phyloP scores from a whole-genome alignment of 1,284 basidiomycete genomes.

The Farysia itapuensis region DNA sequence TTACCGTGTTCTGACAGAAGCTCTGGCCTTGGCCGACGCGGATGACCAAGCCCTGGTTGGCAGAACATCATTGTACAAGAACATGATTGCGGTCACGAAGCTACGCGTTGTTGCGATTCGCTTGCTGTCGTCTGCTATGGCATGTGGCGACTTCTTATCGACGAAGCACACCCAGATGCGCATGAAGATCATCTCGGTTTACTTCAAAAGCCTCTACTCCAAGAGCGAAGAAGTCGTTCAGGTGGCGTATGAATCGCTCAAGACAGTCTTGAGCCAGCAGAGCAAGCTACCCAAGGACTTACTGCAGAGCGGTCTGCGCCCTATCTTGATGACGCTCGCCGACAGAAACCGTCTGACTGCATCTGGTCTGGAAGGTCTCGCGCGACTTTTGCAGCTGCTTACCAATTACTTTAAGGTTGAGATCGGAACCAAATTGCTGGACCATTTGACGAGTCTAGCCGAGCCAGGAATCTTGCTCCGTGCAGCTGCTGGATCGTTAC shows the following conservation, averaged over 20 bases:
- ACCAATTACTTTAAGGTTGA: conserved; percentile 99
- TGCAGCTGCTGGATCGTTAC: conserved; percentile 48
- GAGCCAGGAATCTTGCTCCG: conserved; percentile 48
- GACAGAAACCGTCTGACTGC: conserved; percentile 93
- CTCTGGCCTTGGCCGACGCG: conserved; percentile 90
- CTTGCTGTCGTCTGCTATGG: conserved; percentile 89
- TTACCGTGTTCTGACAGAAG: conserved; percentile 87
- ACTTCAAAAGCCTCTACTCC: conserved; percentile 98
- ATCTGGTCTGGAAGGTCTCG: conserved; percentile 87
- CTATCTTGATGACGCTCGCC: conserved; percentile 96
- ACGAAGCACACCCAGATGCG: conserved; percentile 54
- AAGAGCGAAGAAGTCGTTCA: conserved; percentile 90
- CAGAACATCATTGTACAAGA: conserved; percentile 74
- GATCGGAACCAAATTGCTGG: conserved; percentile 94
- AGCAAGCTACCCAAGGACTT: conserved; percentile 92
- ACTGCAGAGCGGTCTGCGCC: conserved; percentile 88
- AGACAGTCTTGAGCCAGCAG: conserved; percentile 82
- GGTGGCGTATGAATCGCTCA: conserved; percentile 89
- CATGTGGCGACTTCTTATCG: conserved; percentile 77
- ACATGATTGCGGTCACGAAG: conserved; percentile 79
- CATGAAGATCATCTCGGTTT: conserved; percentile 87
- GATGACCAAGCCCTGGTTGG: conserved; percentile 83
- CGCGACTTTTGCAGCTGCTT: conserved; percentile 88
- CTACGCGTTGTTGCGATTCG: conserved; percentile 94
- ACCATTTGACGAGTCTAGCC: conserved; percentile 67